Evolutionary conservation across 2,329 filamentous ascomycete species (phyloP), one percentile per base, ranked within the genome.

Genomic region (Aspergillus sp.): DNA sequence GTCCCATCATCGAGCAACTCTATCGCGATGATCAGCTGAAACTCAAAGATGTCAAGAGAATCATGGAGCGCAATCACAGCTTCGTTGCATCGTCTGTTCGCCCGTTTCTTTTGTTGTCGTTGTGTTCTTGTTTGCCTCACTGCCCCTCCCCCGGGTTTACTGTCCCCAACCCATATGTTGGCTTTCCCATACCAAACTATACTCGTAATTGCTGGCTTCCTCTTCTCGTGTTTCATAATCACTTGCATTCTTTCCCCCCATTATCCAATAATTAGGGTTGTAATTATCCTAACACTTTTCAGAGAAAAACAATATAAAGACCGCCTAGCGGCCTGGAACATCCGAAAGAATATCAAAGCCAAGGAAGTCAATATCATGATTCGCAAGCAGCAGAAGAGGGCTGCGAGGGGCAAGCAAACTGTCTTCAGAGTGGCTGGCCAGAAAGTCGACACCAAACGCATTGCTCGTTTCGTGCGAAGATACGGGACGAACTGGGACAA

Each of bases 291-390:
- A 44, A 50, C 38, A 56, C 41, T 42, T 43, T 30, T 61, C 58
- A 74, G 71, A 61, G 71, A 74, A 65, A 74, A 73, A 60, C 71
- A 74, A 63, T 74, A 73, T 61, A 74, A 74, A 67, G 71, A 74
- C 56, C 71, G 71, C 22, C 67, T 74, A 6, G 69, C 71, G 12
- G 67, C 69, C 36, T 74, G 71, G 71, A 66, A 73, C 58, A 62
- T 74, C 42, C 70, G 71, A 26, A 74, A 74, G 44, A 74, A 74
- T 49, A 73, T 74, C 61, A 74, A 74, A 60, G 68, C 70, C 47
- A 71, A 71, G 55, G 71, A 74, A 57, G 70, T 72, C 39, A 69
- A 73, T 41, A 54, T 74, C 41, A 73, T 74, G 71, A 66, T 73
- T 26, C 71, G 71, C 49, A 74, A 74, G 48, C 69, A 74, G 56